phyloP scores from a whole-genome alignment of 148 eudicot genomes.

The Polygonum maritimum region DNA sequence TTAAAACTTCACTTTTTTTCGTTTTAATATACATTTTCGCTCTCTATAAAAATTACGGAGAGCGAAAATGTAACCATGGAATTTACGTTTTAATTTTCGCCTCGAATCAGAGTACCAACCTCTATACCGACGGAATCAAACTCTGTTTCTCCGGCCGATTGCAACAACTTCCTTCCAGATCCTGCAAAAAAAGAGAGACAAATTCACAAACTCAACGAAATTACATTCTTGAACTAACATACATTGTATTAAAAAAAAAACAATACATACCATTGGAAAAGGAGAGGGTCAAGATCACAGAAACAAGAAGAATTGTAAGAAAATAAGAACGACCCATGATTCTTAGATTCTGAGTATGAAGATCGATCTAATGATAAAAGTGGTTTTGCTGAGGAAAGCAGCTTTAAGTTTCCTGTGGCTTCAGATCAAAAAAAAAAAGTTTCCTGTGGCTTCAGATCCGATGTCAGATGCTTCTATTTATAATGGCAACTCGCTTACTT shows the following conservation, averaged over 20 bases:
- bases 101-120: background rate
- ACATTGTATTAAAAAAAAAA: background rate
- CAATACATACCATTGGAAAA: background rate
- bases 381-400: background rate
- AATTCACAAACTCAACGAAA: background rate
- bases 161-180: background rate
- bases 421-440: background rate
- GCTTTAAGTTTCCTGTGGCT: background rate
- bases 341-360: background rate
- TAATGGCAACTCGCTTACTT: background rate
- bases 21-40: too few species aligned
- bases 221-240: background rate
- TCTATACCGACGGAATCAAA: background rate
- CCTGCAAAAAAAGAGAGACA: background rate
- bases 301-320: background rate
- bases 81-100: too few species aligned
- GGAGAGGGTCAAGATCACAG: background rate
- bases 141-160: background rate
- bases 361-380: background rate
- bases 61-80: too few species aligned
- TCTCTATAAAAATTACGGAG: too few species aligned
- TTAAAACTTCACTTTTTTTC: too few species aligned
- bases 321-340: slow-evolving; percentile 4
- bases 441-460: slow-evolving; percentile 4
- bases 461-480: slow-evolving; percentile 2